Evolutionary conservation across 2,329 filamentous ascomycete species (phyloP).

Genomic region (Arthrobotrys musiformis): DNA sequence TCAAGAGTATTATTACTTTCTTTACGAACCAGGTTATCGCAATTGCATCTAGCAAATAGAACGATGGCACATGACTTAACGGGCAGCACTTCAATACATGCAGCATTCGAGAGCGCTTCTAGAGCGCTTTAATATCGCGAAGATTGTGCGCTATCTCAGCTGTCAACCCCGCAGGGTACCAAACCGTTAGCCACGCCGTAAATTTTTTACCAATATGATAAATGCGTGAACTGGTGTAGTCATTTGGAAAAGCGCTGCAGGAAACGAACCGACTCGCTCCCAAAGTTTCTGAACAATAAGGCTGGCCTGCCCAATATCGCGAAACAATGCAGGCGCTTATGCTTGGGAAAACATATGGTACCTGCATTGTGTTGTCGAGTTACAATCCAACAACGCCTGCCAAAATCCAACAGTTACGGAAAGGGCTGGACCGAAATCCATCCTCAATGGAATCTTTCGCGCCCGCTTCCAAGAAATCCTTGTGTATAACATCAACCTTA

Average conservation of each 20-base stretch:
- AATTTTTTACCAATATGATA: not conserved
- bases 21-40: not conserved
- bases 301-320: slow-evolving; percentile 9
- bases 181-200: not conserved
- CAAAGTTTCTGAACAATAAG: not conserved
- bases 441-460: slow-evolving; percentile 17
- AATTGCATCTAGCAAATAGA: slow-evolving; percentile 10
- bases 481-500: slow-evolving; percentile 32
- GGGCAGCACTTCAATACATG: slow-evolving; percentile 1
- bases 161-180: slow-evolving; percentile 6
- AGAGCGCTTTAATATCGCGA: slow-evolving; percentile 27
- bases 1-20: not conserved
- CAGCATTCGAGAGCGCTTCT: slow-evolving; percentile 6
- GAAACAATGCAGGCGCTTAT: slow-evolving; percentile 31
- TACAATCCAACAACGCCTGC: not conserved
- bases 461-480: slow-evolving; percentile 24
- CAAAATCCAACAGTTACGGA: not conserved
- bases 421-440: not conserved
- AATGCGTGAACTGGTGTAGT: not conserved
- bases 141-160: not conserved
- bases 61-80: slow-evolving; percentile 6
- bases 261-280: slow-evolving; percentile 3
- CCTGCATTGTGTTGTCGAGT: slow-evolving; percentile 9
- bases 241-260: not conserved
- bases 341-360: not conserved